A percentile compares a stretch with the other conserved stretches of the same genome.
Conservation (phyloP, 148 eudicot species). For the Camellia granthamiana region DNA sequence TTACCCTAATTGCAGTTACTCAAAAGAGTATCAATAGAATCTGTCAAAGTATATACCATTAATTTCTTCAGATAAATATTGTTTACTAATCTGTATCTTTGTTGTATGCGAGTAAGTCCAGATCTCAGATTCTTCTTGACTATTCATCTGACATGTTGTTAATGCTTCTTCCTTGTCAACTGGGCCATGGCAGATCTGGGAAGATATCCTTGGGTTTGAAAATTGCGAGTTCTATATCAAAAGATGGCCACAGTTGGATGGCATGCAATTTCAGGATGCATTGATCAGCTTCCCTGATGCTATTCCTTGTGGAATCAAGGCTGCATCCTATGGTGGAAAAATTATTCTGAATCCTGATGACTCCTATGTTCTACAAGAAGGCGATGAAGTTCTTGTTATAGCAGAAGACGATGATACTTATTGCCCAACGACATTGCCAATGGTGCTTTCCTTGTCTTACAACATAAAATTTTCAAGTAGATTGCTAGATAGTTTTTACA, state of each 20-base stretch:
- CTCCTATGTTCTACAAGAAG: constrained; percentile 52
- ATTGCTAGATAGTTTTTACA: constrained; percentile 6
- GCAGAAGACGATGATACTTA: constrained; percentile 66
- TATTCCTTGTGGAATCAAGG: constrained; percentile 61
- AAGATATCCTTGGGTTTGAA: constrained; percentile 64
- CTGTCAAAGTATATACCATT: not conserved
- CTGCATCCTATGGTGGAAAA: constrained; percentile 45
- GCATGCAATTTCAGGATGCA: constrained; percentile 56
- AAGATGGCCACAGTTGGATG: constrained; percentile 60
- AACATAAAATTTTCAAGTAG: not conserved
- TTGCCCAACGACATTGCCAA: constrained; percentile 44
- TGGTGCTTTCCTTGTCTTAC: constrained; percentile 35
- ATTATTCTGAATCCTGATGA: constrained; percentile 60
- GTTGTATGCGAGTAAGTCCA: not conserved
- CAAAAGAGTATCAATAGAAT: not conserved
- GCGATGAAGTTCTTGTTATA: constrained; percentile 56
- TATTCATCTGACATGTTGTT: not conserved
- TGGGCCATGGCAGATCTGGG: constrained; percentile 46
- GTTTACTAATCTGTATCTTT: not conserved
- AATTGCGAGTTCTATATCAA: constrained; percentile 63
- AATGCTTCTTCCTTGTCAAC: constrained; percentile 5
- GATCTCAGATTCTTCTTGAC: constrained; percentile 8
- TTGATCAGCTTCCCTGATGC: constrained; percentile 60
- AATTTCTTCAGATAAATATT: not conserved
- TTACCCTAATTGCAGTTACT: not conserved